These are phyloP conservation scores for Fistulifera pelliculosa DNA, from an alignment of 108 stramenopile genomes.

Conservation along the genomic window DNA sequence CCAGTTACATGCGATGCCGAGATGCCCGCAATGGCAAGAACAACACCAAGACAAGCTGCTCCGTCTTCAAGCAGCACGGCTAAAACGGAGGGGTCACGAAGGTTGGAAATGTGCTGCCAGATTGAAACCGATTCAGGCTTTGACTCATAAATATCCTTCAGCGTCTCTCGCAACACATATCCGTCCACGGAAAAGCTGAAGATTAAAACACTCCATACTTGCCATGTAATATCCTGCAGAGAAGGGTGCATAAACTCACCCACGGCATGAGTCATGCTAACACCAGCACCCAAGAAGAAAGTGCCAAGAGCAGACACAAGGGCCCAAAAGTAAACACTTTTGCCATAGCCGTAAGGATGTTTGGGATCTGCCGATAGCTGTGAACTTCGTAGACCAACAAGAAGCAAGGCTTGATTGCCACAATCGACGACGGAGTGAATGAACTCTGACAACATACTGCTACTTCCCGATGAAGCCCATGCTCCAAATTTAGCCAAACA, in stretches of 20 bases:
- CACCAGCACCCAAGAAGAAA: slow-evolving; percentile 91
- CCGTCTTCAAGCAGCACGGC: slow-evolving; percentile 95
- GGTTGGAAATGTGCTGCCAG: slow-evolving; percentile 47
- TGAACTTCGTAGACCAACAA: slow-evolving; percentile 78
- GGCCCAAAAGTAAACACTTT: slow-evolving; percentile 86
- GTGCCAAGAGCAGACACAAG: slow-evolving; percentile 90
- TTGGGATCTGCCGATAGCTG: slow-evolving; percentile 59
- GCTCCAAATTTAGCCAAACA: slow-evolving; percentile 81
- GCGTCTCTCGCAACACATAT: slow-evolving; percentile 71
- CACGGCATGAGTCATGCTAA: slow-evolving; percentile 83
- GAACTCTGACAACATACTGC: slow-evolving; percentile 91
- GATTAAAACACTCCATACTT: slow-evolving; percentile 85
- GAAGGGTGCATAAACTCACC: slow-evolving; percentile 54
- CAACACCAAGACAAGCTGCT: slow-evolving; percentile 91
- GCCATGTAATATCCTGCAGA: slow-evolving; percentile 50
- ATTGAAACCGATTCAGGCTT: slow-evolving; percentile 45
- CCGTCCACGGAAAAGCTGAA: slow-evolving; percentile 84
- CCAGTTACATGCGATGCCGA: slow-evolving; percentile 69
- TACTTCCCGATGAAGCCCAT: slow-evolving; percentile 80
- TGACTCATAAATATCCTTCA: slow-evolving; percentile 42
- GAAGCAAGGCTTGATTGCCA: slow-evolving; percentile 87
- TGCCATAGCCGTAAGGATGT: slow-evolving; percentile 87
- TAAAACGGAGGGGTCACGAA: slow-evolving; percentile 91
- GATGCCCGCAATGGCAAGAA: slow-evolving; percentile 90
- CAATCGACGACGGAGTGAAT: slow-evolving; percentile 92